Evolutionary conservation across 495 filamentous ascomycete species (phyloP), one percentile per base, ranked within the genome.

Genomic region (Xanthoparmelia taractica): DNA sequence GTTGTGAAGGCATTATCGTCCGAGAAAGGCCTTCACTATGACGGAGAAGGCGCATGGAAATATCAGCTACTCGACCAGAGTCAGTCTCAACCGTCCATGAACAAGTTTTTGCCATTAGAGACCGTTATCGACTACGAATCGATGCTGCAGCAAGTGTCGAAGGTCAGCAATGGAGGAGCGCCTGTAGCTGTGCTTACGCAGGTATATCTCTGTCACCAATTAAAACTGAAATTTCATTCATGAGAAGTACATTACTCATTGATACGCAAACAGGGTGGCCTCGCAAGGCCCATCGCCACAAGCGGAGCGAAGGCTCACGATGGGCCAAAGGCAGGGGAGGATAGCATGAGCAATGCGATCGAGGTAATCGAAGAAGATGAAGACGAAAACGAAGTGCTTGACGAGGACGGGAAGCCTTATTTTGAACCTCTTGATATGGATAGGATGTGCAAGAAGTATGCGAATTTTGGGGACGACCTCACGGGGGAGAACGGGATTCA

Each of bases 381-480:
- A 4, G 20, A 34, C n/a, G 31, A 27, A 17, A 11, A 12, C 25
- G 63, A 60, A 25, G 20, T 52, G 7, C 47, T 65, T 25, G 63
- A 65, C 37, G 57, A 45, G 29, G 63, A 60, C 60, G 63, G 63
- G 4, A 60, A 65, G 23, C 63, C 63, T 3, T 65, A 52, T 40
- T 65, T 65, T 41, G 63, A 50, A n/a, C 57, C 63, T 25, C 18
- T 60, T 4, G 40, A 37, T 18, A 23, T 36, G n/a, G 57, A 59
- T 36, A 63, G 41, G 40, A 43, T 63, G 43, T 11, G 13, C 1
- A 37, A 25, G 18, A 38, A 37, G 17, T 63, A 58, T 25, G 34
- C 23, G 2, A 3, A 50, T 23, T 2, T 15, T 40, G 56, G 36
- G 34, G 36, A 58, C 7, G 38, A 58, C 40, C 56, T 58, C 23